Base-by-base conservation (phyloP, 257 asterid species). In the Orobanche coerulescens region DNA sequence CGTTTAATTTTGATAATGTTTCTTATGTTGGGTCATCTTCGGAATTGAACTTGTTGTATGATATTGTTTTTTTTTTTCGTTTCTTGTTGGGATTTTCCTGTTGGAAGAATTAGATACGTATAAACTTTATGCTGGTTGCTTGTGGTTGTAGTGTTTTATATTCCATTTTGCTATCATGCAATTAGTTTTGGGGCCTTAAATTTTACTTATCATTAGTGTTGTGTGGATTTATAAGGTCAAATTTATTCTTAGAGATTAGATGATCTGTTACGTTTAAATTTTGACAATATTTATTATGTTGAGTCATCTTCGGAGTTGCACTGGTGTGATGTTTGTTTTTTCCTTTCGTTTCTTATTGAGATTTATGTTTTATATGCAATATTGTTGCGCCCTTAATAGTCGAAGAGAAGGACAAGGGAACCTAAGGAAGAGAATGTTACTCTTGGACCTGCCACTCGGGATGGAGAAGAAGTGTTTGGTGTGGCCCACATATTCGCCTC, bases 351-450 rank as follows among this genome's bases (percentile, higher is more conserved):
- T 9, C 7, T 2, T 13, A 11, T 69, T 28, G 26, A 20, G 16
- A 23, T 46, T 39, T 1, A 25, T 3, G 10, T 69, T 52, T 1
- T 48, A 6, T 8, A 11, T 33, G 13, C 62, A 1, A 55, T 30
- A 19, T 20, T 42, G 4, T 26, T 47, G 53, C 36, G 36, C 4
- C 4, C 50, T 11, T 11, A 4, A 42, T 61, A 87, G 97, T 90
- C 94, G 46, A 83, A 66, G 81, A 83, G 97, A 67, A 87, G 56
- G 78, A 75, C 80, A 34, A 90, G 94, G 56, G 96, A 90, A 66
- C 96, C 94, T 0, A 90, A 90, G 83, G 96, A 87, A 73, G 97
- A 87, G 33, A 83, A 75, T 23, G 87, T 85, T 20, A 87, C 91
- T 4, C 85, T 87, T 26, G 97, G 97, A 23, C 97, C 97, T 16